Evolutionary conservation across 2,329 filamentous ascomycete genomes (phyloP), one percentile per base, ranked within the genome.

Genomic region (Apiospora saccharicola): DNA sequence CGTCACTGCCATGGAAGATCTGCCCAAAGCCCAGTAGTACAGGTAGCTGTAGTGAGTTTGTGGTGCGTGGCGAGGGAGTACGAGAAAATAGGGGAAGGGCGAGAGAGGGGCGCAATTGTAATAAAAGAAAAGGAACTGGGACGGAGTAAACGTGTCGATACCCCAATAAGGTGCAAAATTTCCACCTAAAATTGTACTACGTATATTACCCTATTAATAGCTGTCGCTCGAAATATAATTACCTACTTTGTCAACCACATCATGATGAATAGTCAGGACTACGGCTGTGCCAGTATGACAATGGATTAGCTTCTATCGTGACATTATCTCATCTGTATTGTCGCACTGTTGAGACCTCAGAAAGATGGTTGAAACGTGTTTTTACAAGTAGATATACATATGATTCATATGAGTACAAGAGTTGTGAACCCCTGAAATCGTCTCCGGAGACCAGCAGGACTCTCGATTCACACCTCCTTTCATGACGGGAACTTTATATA

Each of bases 1-100:
- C 74, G 83, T 88, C 26, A 90, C 89, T 2, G 88, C 89, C 1
- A 84, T 80, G 16, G 85, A 88, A 73, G 79, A 84, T 6, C 74
- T 86, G 68, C 82, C 84, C 0, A 79, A 73, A 47, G 75, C 72
- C 0, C 79, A 80, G 71, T 77, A 67, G 74, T 72, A 44, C 53
- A 71, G 53, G 53, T 16, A 22, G 67, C 47, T 44, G 51, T 68
- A 14, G 57, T 64, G 57, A 64, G 19, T 41, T 22, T 34, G 34
- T 41, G n/a, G n/a, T 41, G 34, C 34, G 30, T n/a, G 22, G 30
- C 57, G 16, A 24, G 8, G 34, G 19, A 24, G 34, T 19, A 3
- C 2, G 26, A 34, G 51, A 22, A 34, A 26, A 4, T n/a, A 51
- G 30, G 12, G 49, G 3, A 10, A 14, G n/a, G 3, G 24, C 3